Percentiles rank a stretch among this genome's conserved stretches.
Conservation (phyloP, 2,329 filamentous ascomycete genomes). For the Colletotrichum eleusines region DNA sequence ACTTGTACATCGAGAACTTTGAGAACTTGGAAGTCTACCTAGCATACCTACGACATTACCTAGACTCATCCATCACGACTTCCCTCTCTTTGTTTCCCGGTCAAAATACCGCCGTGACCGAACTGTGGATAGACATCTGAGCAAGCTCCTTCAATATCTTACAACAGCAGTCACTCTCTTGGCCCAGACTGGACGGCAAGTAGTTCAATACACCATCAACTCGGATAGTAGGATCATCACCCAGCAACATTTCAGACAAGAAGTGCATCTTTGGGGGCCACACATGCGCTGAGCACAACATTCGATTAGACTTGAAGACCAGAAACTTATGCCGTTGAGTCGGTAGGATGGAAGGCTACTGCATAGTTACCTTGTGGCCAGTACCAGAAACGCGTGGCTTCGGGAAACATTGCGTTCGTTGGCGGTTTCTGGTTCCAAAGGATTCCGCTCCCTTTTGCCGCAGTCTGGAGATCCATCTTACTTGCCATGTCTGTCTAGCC, state of each 20-base stretch:
- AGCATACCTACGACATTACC: not conserved
- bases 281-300: not conserved
- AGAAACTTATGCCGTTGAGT: not conserved
- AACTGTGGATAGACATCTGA: not conserved
- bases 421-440: not conserved
- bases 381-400: not conserved
- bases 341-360: not conserved
- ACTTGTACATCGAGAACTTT: not conserved
- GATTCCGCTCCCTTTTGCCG: not conserved
- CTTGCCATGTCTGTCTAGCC: not conserved
- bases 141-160: not conserved
- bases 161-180: not conserved
- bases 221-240: no score
- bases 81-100: not conserved
- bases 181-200: not conserved
- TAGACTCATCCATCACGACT: not conserved
- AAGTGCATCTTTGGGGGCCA: not conserved
- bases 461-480: not conserved
- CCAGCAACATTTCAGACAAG: not conserved
- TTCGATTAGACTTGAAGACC: no score
- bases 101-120: not conserved
- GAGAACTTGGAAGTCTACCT: not conserved
- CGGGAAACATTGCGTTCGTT: not conserved
- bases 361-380: not conserved
- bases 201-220: not conserved